Evolutionary conservation across 495 filamentous ascomycete species (phyloP), one percentile per base, ranked within the genome.

Genomic region (Xylaria palmicola): DNA sequence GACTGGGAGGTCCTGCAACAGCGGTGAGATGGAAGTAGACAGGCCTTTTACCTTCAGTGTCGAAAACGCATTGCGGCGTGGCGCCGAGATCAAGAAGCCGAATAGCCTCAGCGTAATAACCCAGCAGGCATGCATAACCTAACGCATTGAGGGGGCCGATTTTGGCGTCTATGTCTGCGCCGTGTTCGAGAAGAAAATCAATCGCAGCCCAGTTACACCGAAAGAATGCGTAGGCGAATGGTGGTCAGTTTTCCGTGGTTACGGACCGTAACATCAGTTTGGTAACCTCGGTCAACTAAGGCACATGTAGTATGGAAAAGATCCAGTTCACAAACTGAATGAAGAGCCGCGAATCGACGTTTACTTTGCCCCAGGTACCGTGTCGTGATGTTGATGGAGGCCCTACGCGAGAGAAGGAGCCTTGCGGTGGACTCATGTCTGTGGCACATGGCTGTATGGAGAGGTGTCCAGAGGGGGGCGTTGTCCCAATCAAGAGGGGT

Each of bases 371-470:
- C 56, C 1, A 20, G 4, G 5, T 19, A 15, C 7, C 51, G 43
- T 12, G 57, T 51, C 34, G 52, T 61, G 6, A 76, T 49, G 4
- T 66, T 29, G 1, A 47, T 56, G 0, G 74, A 71, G 34, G 74
- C 72, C 5, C 70, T 66, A 3, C 68, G 67, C 19, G 68, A 68
- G 29, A 78, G 51, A 19, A 78, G 62, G 0, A 75, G 65, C 30
- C 66, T 64, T 15, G 71, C 71, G 6, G 70, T 73, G 2, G 69
- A 64, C 19, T 67, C 44, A 41, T 65, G 66, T 10, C 61, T 51
- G 27, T 72, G 68, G 59, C 76, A 78, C 36, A 78, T 70, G 24
- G 76, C 68, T 24, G 65, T 58, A 60, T 78, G 76, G 9, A 78
- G 66, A 10, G 76, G 65, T 15, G 64, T 64, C 75, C 74, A 78